Conservation (phyloP, 148 eudicot species). For the Tetragonia tetragonoides region DNA sequence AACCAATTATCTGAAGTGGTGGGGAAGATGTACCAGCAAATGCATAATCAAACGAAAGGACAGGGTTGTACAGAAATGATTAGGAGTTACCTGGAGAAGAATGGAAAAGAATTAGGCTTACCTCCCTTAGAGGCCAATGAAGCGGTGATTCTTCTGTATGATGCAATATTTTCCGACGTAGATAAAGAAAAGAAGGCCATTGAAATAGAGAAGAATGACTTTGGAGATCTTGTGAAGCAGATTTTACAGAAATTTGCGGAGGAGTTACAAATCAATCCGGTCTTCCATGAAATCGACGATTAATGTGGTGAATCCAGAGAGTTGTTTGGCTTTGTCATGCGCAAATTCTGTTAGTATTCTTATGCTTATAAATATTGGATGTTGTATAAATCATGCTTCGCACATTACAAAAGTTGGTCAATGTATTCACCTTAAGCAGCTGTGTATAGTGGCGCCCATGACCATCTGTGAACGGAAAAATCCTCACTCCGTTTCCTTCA, state of each 20-base stretch:
- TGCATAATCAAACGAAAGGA: conserved; percentile 14
- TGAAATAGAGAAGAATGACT: conserved; percentile 32
- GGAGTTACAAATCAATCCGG: conserved; percentile 50
- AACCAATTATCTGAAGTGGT: conserved; percentile 31
- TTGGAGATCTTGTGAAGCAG: conserved; percentile 34
- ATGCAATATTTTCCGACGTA: conserved; percentile 40
- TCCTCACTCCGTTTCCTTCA: no score
- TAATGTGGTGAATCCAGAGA: conserved; percentile 10
- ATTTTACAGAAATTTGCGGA: conserved; percentile 47
- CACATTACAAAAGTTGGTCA: neutral
- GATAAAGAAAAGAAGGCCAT: conserved; percentile 20
- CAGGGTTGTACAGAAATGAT: conserved; percentile 28
- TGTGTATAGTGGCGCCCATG: no score
- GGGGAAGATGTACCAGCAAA: conserved; percentile 40
- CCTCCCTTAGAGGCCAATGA: conserved; percentile 48
- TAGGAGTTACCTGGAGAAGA: conserved; percentile 42
- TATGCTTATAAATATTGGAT: neutral
- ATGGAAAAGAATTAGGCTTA: conserved; percentile 44
- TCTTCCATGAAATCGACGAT: conserved; percentile 33
- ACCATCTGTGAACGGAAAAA: no score
- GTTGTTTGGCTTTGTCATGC: neutral
- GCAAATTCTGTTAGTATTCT: neutral
- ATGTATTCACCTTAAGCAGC: neutral
- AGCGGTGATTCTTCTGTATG: conserved; percentile 42
- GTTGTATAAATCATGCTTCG: neutral